A percentile compares a stretch with the other conserved stretches of the same genome.
phyloP scores from a whole-genome alignment of 2,329 filamentous ascomycete species.

The Pyrenochaeta sp. region DNA sequence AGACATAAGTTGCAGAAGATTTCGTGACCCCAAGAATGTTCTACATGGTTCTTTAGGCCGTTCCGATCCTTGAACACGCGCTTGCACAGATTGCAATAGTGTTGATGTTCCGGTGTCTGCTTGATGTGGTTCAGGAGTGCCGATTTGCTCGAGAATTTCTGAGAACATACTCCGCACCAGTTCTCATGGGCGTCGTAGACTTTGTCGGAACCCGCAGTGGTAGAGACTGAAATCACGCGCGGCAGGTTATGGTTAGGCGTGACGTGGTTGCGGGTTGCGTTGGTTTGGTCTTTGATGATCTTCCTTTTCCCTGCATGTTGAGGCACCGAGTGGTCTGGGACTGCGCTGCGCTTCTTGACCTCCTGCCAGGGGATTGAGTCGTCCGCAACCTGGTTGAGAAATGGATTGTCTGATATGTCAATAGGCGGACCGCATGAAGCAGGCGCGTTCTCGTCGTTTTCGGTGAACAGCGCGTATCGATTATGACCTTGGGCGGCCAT shows the following conservation, averaged over 20 bases:
- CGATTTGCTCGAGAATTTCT: conserved; percentile 32
- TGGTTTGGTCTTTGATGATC: conserved; percentile 17
- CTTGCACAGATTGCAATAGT: conserved; percentile 49
- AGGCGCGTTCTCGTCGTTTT: conserved; percentile 14
- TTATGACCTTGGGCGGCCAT: conserved; percentile 31
- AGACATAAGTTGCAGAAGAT: conserved; percentile 45
- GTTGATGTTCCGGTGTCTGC: conserved; percentile 30
- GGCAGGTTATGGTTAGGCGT: conserved; percentile 8
- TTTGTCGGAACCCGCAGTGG: conserved; percentile 19
- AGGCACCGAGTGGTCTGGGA: conserved; percentile 1
- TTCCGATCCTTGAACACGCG: conserved; percentile 47
- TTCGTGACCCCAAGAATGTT: conserved; percentile 39
- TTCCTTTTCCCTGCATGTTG: conserved; percentile 10
- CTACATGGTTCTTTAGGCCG: conserved; percentile 46
- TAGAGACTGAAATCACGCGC: conserved; percentile 13
- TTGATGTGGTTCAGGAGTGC: conserved; percentile 38
- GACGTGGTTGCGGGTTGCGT: neutral
- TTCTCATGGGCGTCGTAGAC: conserved; percentile 32
- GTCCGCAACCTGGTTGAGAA: conserved; percentile 34
- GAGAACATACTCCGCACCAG: conserved; percentile 45
- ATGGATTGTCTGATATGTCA: conserved; percentile 23
- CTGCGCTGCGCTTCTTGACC: conserved; percentile 30
- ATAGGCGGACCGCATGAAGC: conserved; percentile 4
- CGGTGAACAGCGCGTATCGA: conserved; percentile 36
- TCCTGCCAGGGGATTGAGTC: conserved; percentile 37